Percentiles rank a stretch among this genome's conserved stretches.
Conservation (phyloP, 2,329 filamentous ascomycete genomes). For the Pseudogymnoascus sp. region DNA sequence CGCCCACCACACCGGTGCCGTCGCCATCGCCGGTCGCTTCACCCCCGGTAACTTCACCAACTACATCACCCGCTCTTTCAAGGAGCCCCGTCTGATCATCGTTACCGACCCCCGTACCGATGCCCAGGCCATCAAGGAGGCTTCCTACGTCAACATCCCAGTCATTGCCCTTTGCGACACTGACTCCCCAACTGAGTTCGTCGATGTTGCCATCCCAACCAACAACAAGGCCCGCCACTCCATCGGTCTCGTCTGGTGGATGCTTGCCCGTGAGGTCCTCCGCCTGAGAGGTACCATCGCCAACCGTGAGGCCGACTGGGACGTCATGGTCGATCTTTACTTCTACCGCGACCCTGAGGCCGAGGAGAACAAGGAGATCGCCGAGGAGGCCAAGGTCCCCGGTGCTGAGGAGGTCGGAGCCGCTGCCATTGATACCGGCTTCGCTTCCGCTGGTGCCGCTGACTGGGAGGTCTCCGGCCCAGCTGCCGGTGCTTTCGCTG, state of each 20-base stretch:
- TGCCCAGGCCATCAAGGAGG: constrained; percentile 99
- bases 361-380: constrained; percentile 96
- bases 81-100: constrained; percentile 98
- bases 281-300: constrained; percentile 95
- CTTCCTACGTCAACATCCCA: constrained; percentile 99
- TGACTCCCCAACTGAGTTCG: constrained; percentile 98
- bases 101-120: constrained; percentile 99
- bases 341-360: constrained; percentile 99
- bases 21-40: constrained; percentile 98
- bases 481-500: constrained; percentile 52
- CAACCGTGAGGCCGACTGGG: constrained; percentile 94
- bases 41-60: constrained; percentile 99
- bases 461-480: constrained; percentile 75
- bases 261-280: constrained; percentile 98
- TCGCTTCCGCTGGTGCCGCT: constrained; percentile 45
- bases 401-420: constrained; percentile 77
- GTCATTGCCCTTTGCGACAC: constrained; percentile 99
- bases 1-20: constrained; percentile 94
- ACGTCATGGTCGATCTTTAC: constrained; percentile 99
- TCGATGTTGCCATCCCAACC: constrained; percentile 98
- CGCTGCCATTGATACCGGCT: constrained; percentile 69
- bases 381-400: constrained; percentile 79
- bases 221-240: constrained; percentile 99
- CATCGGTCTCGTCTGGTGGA: constrained; percentile 98
- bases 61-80: constrained; percentile 99